phyloP scores from a whole-genome alignment of 1,284 basidiomycete genomes.

The Blastosporella zonata region DNA sequence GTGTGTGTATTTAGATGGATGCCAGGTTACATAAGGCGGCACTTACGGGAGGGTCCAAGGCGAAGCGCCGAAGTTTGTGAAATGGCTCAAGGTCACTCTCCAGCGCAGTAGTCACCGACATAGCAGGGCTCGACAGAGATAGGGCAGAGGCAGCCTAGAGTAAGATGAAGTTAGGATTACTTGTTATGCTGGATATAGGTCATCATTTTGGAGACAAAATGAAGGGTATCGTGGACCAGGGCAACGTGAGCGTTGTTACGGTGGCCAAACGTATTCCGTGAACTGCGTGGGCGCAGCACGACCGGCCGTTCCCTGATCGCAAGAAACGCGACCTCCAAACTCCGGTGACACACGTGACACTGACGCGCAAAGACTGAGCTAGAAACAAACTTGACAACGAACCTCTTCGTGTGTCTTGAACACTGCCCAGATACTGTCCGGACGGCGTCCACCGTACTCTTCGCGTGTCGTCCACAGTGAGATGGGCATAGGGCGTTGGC shows the following conservation, averaged over 20 bases:
- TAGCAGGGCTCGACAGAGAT: slow-evolving; percentile 41
- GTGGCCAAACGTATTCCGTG: slow-evolving; percentile 23
- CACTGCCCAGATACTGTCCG: slow-evolving; percentile 48
- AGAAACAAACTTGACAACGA: slow-evolving; percentile 24
- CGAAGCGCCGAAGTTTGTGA: slow-evolving; percentile 48
- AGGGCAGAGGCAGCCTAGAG: slow-evolving; percentile 54
- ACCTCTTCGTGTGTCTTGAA: slow-evolving; percentile 62
- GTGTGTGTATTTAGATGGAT: slow-evolving; percentile 18
- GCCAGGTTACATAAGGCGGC: slow-evolving; percentile 24
- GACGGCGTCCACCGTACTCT: slow-evolving; percentile 23
- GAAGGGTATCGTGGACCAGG: slow-evolving; percentile 18
- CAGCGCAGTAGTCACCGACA: slow-evolving; percentile 51
- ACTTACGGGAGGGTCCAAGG: slow-evolving; percentile 36
- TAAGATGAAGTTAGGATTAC: slow-evolving; percentile 11
- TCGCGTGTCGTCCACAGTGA: slow-evolving; percentile 47
- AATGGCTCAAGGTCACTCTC: slow-evolving; percentile 60
- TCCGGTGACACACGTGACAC: slow-evolving; percentile 22
- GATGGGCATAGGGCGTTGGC: slow-evolving; percentile 28
- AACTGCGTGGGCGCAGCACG: slow-evolving; percentile 25
- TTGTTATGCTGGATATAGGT: slow-evolving; percentile 17
- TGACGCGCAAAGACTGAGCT: slow-evolving; percentile 1
- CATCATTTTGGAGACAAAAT: slow-evolving; percentile 8
- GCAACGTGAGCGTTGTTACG: slow-evolving; percentile 20
- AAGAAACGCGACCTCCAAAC: slow-evolving; percentile 5
- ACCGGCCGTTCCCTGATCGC: slow-evolving; percentile 7